Percentiles rank a stretch among this genome's conserved stretches.
Evolutionary conservation across 108 stramenopile genomes (phyloP).

Genomic region (Cyclotella baltica): DNA sequence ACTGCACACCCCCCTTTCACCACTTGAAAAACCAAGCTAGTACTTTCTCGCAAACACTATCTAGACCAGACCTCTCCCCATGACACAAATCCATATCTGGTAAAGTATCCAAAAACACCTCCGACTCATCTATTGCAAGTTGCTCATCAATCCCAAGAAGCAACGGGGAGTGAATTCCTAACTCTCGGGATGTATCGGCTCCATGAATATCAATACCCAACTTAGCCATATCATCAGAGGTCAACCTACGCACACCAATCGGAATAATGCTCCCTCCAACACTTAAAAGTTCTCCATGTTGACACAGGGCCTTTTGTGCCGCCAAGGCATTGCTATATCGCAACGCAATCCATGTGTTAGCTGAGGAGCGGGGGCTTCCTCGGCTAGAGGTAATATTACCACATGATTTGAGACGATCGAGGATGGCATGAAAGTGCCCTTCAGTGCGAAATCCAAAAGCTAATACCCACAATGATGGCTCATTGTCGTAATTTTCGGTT

Average conservation of each 20-base stretch:
- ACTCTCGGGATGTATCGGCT: background rate
- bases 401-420: constrained; percentile 18
- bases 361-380: constrained; percentile 18
- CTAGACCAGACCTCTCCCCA: constrained; percentile 6
- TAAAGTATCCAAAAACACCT: background rate
- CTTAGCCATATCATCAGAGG: constrained; percentile 2
- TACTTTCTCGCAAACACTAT: constrained; percentile 38
- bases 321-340: constrained; percentile 25
- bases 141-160: background rate
- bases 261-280: constrained; percentile 27
- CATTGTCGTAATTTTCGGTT: background rate
- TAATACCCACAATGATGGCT: constrained; percentile 38
- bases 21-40: constrained; percentile 49
- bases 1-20: background rate
- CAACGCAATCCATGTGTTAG: constrained; percentile 35
- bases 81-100: constrained; percentile 11
- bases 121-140: background rate
- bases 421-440: constrained; percentile 37
- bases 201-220: constrained; percentile 28
- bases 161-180: background rate
- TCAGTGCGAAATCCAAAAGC: constrained; percentile 39
- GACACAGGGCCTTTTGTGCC: constrained; percentile 40
- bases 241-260: constrained; percentile 27
- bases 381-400: constrained; percentile 29
- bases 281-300: constrained; percentile 30